Evolutionary conservation across 164 flowering plant species (phyloP).

Genomic region (Macadamia tetraphylla): DNA sequence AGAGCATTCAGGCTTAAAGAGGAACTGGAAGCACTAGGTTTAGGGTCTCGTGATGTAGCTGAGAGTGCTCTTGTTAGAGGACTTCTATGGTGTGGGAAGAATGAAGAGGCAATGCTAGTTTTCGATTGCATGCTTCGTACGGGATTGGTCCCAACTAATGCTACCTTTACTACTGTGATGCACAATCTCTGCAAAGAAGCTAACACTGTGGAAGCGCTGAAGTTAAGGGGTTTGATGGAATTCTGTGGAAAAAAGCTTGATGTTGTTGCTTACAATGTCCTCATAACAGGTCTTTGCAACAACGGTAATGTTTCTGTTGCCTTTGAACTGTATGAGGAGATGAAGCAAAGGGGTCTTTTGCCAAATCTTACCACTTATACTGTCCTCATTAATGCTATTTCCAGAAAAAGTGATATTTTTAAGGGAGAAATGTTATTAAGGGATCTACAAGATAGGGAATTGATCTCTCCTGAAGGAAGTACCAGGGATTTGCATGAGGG

Average conservation of each 20-base stretch:
- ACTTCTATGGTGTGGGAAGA: slow-evolving; percentile 58
- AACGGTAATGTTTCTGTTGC: slow-evolving; percentile 44
- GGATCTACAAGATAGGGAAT: slow-evolving; percentile 54
- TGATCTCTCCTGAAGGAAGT: slow-evolving; percentile 24
- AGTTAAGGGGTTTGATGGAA: slow-evolving; percentile 45
- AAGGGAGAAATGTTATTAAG: slow-evolving; percentile 39
- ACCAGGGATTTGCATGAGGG: slow-evolving; percentile 22
- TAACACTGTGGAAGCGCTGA: slow-evolving; percentile 45
- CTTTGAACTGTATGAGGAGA: slow-evolving; percentile 60
- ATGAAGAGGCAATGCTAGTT: slow-evolving; percentile 59
- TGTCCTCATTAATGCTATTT: slow-evolving; percentile 42
- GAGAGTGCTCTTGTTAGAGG: slow-evolving; percentile 80
- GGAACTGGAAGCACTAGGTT: slow-evolving; percentile 49
- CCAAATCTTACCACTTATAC: slow-evolving; percentile 51
- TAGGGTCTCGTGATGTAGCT: slow-evolving; percentile 44
- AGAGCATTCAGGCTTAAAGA: slow-evolving; percentile 64
- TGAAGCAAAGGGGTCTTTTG: slow-evolving; percentile 53
- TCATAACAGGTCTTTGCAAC: slow-evolving; percentile 57
- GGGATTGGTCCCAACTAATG: slow-evolving; percentile 52
- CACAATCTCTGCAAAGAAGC: slow-evolving; percentile 51
- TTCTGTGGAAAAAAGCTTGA: slow-evolving; percentile 47
- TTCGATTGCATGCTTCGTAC: slow-evolving; percentile 48
- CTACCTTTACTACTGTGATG: slow-evolving; percentile 76
- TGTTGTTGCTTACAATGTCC: slow-evolving; percentile 65
- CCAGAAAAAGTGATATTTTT: slow-evolving; percentile 18